phyloP scores from a whole-genome alignment of 257 asterid genomes.

The Mitragyna speciosa region DNA sequence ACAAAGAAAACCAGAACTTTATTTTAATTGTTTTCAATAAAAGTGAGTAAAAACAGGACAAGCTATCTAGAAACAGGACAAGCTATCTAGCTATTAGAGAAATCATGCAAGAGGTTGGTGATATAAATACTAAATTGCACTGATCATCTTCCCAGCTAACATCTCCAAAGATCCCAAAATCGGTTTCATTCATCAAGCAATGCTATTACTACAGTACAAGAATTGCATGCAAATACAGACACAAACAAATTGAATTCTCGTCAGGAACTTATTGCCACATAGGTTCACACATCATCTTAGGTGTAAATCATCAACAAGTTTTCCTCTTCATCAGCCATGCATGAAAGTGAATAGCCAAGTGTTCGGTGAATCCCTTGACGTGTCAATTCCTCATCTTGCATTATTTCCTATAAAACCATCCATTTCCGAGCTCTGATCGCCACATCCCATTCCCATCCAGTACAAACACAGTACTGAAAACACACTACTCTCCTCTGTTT shows the following conservation, averaged over 20 bases:
- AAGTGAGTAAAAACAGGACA: too few relatives aligned
- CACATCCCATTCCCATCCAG: constrained; percentile 23
- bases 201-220: not conserved
- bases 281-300: not conserved
- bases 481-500: not conserved
- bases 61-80: too few relatives aligned
- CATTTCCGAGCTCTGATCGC: constrained; percentile 10
- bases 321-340: constrained; percentile 17
- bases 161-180: not conserved
- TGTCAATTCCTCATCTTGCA: constrained; percentile 33
- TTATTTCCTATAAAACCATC: constrained; percentile 27
- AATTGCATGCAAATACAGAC: constrained; percentile 17
- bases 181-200: not conserved
- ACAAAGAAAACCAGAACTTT: too few relatives aligned
- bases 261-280: constrained; percentile 17
- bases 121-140: not conserved
- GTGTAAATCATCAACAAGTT: constrained; percentile 15
- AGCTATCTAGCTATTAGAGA: too few relatives aligned
- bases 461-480: not conserved
- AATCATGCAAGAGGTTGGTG: not conserved
- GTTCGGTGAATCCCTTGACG: constrained; percentile 38
- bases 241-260: not conserved
- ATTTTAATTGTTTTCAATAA: too few relatives aligned
- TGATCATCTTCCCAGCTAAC: not conserved
- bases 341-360: constrained; percentile 25